Evolutionary conservation across 2,329 filamentous ascomycete genomes (phyloP).

Genomic region (Cercospora sp.): DNA sequence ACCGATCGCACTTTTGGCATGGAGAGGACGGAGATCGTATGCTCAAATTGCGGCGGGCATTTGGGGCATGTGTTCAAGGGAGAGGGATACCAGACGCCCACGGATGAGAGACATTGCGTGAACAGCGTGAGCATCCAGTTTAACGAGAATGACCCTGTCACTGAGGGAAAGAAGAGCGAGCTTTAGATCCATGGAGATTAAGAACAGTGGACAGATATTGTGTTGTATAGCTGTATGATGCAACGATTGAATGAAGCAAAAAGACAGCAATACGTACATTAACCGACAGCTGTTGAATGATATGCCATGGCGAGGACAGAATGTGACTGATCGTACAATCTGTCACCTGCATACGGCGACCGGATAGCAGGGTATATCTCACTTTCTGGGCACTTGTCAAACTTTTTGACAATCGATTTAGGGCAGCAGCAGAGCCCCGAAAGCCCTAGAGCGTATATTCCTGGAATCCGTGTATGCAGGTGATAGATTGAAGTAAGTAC

Average conservation of each 20-base stretch:
- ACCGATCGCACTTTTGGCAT: constrained; percentile 78
- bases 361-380: too few species aligned
- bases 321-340: neutral
- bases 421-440: too few species aligned
- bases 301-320: too few species aligned
- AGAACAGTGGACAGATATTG: neutral
- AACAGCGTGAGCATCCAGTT: constrained; percentile 92
- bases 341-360: too few species aligned
- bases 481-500: too few species aligned
- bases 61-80: constrained; percentile 91
- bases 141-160: constrained; percentile 61
- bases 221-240: neutral
- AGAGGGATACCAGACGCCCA: constrained; percentile 79
- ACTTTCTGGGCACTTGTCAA: too few species aligned
- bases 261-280: too few species aligned
- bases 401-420: too few species aligned
- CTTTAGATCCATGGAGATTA: neutral
- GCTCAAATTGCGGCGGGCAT: constrained; percentile 90
- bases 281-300: too few species aligned
- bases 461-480: too few species aligned
- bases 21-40: constrained; percentile 88
- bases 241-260: neutral
- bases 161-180: constrained; percentile 36
- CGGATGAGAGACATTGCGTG: constrained; percentile 95
- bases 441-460: too few species aligned